Conservation (phyloP, 768 basidiomycete genomes). For the Rossbeevera mucosa region DNA sequence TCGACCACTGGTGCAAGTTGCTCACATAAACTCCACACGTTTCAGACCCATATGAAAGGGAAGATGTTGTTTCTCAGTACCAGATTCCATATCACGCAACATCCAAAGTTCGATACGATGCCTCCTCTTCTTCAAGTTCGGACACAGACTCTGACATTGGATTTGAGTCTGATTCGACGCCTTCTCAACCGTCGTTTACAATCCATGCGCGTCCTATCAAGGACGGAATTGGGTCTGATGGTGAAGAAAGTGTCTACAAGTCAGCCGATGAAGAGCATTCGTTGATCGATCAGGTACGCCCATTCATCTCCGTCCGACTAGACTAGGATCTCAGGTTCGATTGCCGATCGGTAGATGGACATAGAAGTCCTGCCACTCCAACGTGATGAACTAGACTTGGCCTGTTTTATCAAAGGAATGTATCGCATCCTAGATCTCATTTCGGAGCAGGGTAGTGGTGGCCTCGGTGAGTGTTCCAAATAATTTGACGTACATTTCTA, state of each 20-base stretch:
- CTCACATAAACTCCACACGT: background rate
- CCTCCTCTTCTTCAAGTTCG: slow-evolving; percentile 6
- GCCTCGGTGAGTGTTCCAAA: slow-evolving; percentile 38
- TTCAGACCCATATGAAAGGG: slow-evolving; percentile 10
- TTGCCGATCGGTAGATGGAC: slow-evolving; percentile 17
- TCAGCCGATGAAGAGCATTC: slow-evolving; percentile 8
- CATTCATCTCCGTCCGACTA: background rate
- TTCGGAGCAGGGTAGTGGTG: slow-evolving; percentile 46
- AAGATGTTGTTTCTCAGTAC: background rate
- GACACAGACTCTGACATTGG: background rate
- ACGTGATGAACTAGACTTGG: slow-evolving; percentile 19
- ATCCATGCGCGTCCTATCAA: background rate
- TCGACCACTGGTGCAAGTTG: background rate
- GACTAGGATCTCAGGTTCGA: background rate
- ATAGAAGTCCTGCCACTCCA: slow-evolving; percentile 2
- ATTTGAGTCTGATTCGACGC: slow-evolving; percentile 3
- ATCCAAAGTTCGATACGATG: background rate
- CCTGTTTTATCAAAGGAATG: slow-evolving; percentile 39
- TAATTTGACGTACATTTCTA: background rate
- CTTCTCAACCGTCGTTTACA: slow-evolving; percentile 1
- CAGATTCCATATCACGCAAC: background rate
- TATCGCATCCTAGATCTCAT: slow-evolving; percentile 53
- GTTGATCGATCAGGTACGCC: slow-evolving; percentile 10
- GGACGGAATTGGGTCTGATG: slow-evolving; percentile 2
- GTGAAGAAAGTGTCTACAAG: slow-evolving; percentile 12